Evolutionary conservation across 192 early-diverging fungal species (phyloP), one percentile per base, ranked within the genome.

Genomic region (Coemansia sp.): DNA sequence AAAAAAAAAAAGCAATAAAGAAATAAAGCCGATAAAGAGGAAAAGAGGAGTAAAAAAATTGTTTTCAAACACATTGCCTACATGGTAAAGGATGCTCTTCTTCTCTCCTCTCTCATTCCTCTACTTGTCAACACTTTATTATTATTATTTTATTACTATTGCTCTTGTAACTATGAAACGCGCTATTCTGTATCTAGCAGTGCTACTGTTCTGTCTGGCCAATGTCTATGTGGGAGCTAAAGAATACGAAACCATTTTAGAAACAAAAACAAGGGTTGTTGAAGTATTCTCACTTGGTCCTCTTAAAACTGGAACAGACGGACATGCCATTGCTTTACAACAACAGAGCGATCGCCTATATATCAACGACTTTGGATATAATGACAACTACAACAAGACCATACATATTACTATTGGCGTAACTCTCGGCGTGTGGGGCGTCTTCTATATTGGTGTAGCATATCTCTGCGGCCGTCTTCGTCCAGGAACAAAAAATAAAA

Each of bases 281-380:
- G 20, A 31, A 24, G 24, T 27, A 15, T 57, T 57, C 54, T 57
- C 54, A 1, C 54, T 27, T 12, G 54, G 27, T 7, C 20, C n/a
- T 4, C 10, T 57, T 16, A n/a, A 60, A 1, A 7, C 16, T 9
- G 29, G 16, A 8, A 33, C 13, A 16, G 6, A n/a, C 11, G 54
- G 54, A 33, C 31, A 60, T 60, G 57, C 2, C 18, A 2, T 36
- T 18, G 7, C 18, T 0, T 7, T 60, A 5, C 20, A 5, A 12
- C 57, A 36, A 18, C 57, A 60, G 57, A 60, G 15, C 15, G 31
- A 7, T 5, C 16, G 12, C 12, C 15, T 60, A n/a, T 60, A n/a
- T 18, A 33, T 60, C 57, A 60, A 34, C 57, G 57, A 60, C 57
- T 60, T 29, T 60, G 57, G 57, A 60, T 60, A 34, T 18, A 60